These are phyloP conservation scores for Monosporozyma aquatica DNA, from an alignment of 805 yeast genomes.

Conservation along the genomic window DNA sequence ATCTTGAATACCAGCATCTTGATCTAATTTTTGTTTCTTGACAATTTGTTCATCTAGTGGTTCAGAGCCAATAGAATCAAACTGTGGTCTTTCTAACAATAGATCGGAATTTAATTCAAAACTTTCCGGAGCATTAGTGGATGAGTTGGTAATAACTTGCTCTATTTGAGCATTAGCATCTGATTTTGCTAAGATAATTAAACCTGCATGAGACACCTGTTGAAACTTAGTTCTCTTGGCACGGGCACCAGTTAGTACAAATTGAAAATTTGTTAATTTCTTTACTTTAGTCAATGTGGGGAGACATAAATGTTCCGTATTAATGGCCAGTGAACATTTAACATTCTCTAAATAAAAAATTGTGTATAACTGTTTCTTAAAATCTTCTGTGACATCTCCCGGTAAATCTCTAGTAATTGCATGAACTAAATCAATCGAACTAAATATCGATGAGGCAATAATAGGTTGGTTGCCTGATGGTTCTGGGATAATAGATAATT, in stretches of 20 bases:
- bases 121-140: constrained; percentile 39
- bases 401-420: constrained; percentile 21
- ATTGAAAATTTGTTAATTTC: constrained; percentile 48
- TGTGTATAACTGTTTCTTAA: constrained; percentile 35
- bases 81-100: constrained; percentile 64
- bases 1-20: constrained; percentile 31
- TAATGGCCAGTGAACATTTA: constrained; percentile 51
- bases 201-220: constrained; percentile 55
- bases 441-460: constrained; percentile 29
- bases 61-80: constrained; percentile 48
- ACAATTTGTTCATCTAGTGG: constrained; percentile 36
- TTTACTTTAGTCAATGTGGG: constrained; percentile 49
- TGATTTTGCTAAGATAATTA: constrained; percentile 66
- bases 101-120: constrained; percentile 66
- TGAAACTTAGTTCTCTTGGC: constrained; percentile 86
- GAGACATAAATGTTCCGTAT: constrained; percentile 52
- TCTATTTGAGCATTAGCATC: constrained; percentile 6
- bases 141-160: constrained; percentile 9
- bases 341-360: constrained; percentile 59
- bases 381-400: constrained; percentile 22
- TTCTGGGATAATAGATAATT: constrained; percentile 55
- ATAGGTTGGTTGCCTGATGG: constrained; percentile 40
- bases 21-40: constrained; percentile 26
- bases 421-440: constrained; percentile 23
- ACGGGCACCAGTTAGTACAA: constrained; percentile 75